Base-by-base conservation (phyloP, 768 basidiomycete species). In the Mycena latifolia region DNA sequence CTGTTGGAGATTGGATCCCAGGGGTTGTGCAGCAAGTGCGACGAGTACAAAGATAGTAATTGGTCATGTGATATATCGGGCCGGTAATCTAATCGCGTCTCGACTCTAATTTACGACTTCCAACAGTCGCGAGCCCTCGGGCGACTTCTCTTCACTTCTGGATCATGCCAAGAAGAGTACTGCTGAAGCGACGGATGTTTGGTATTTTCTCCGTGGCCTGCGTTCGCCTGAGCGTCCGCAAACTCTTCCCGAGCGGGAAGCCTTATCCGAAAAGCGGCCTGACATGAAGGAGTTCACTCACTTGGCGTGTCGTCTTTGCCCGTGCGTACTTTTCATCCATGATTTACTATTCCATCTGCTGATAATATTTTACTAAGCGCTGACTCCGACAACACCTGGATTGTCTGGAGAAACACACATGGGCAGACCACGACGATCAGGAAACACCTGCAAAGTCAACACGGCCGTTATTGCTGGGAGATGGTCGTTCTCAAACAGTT, bases 391-490 rank as follows among this genome's bases (percentile, higher is more conserved):
- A 25, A 51, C 6, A 51, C 24, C 17, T 60, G 58, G 58, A 28
- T 3, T 9, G 18, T 24, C 3, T 60, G 58, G 58, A 50, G 51
- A n/a, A 60, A 60, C 20, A 24, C 15, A 0, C 22, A 51, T 9
- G 58, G 58, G 20, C 58, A 60, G 25, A 60, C 58, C 2, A 20
- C 1, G 4, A 31, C 48, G 5, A 60, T 60, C 20, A 33, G 58
- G 1, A 25, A 51, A 9, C 58, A 60, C 37, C 9, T 60, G 6
- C 17, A 28, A 14, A 41, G 22, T 0, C 47, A 20, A 8, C 58
- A 60, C 20, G 25, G 20, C 9, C 33, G n/a, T n/a, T 22, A 37
- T 41, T 60, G 58, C 47, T 2, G 25, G 22, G 48, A 60, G 0
- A 28, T 60, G 35, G 58, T 60, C 6, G 10, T 51, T 14, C 47